Conservation (phyloP, 352 stramenopile genomes). For the Hyaloperonospora arabidopsidis region DNA sequence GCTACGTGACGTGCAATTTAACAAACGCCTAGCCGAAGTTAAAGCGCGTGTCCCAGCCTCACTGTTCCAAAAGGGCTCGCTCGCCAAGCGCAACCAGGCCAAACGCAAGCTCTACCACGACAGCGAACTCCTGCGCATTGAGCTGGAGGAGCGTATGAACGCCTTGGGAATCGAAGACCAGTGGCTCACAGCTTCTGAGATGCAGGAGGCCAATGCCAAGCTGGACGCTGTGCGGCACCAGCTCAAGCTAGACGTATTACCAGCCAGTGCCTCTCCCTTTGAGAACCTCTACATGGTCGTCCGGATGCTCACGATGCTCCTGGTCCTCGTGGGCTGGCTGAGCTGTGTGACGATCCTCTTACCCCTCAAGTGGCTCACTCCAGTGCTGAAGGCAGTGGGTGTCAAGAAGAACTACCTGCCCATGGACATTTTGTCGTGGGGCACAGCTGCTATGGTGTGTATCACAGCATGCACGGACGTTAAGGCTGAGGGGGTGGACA, state of each 20-base stretch:
- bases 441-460: slow-evolving; percentile 46
- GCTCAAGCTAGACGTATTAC: slow-evolving; percentile 54
- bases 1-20: slow-evolving; percentile 48
- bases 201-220: slow-evolving; percentile 42
- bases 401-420: slow-evolving; percentile 73
- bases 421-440: slow-evolving; percentile 63
- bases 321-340: slow-evolving; percentile 73
- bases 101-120: slow-evolving; percentile 62
- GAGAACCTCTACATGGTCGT: slow-evolving; percentile 59
- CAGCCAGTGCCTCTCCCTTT: slow-evolving; percentile 32
- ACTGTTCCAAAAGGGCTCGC: slow-evolving; percentile 33
- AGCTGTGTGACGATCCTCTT: slow-evolving; percentile 57
- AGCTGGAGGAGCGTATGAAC: slow-evolving; percentile 75
- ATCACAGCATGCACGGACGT: slow-evolving; percentile 44
- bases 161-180: slow-evolving; percentile 52
- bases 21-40: slow-evolving; percentile 46
- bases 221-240: slow-evolving; percentile 58
- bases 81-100: slow-evolving; percentile 70
- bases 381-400: slow-evolving; percentile 42
- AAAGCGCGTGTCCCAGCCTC: slow-evolving; percentile 38
- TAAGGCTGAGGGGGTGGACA: slow-evolving; percentile 40
- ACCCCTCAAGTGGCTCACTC: slow-evolving; percentile 54
- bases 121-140: slow-evolving; percentile 63
- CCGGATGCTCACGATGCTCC: slow-evolving; percentile 52
- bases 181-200: slow-evolving; percentile 37